phyloP scores from a whole-genome alignment of 2,329 filamentous ascomycete genomes.

The Cadophora sp. region DNA sequence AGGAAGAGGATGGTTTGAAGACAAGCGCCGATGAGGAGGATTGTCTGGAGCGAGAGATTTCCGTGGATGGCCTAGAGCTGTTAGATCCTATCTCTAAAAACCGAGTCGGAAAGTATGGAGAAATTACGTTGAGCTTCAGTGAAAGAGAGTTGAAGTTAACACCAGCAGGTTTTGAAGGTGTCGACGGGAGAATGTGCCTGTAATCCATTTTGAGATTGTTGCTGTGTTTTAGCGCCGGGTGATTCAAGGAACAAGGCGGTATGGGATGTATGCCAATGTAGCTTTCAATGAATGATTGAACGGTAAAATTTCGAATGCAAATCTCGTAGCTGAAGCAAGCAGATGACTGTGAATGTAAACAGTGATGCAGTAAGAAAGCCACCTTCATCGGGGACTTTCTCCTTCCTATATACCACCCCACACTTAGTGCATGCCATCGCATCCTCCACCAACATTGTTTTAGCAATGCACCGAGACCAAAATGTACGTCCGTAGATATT shows the following conservation, averaged over 20 bases:
- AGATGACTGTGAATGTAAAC: background rate
- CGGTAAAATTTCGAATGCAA: background rate
- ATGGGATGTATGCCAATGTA: too few relatives aligned
- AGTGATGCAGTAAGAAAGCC: slow-evolving; percentile 3
- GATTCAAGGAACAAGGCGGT: background rate
- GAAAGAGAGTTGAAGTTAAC: slow-evolving; percentile 7
- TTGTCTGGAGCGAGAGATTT: slow-evolving; percentile 28
- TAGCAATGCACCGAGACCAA: slow-evolving; percentile 1
- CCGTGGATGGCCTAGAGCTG: slow-evolving; percentile 16
- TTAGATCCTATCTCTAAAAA: background rate
- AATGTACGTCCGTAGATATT: slow-evolving; percentile 7
- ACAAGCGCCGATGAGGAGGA: slow-evolving; percentile 33
- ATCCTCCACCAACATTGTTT: background rate
- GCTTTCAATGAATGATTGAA: too few relatives aligned
- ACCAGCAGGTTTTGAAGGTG: slow-evolving; percentile 4
- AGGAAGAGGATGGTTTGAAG: slow-evolving; percentile 30
- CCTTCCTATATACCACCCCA: slow-evolving; percentile 2
- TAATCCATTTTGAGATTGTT: slow-evolving; percentile 15
- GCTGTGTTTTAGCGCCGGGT: background rate
- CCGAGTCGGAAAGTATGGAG: background rate
- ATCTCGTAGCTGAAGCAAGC: background rate
- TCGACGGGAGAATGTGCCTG: slow-evolving; percentile 3
- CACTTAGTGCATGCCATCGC: background rate
- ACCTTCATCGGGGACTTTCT: background rate
- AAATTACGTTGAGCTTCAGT: slow-evolving; percentile 13